Conservation (phyloP, 495 filamentous ascomycete species). For the Podospora bellae-mahoneyi region DNA sequence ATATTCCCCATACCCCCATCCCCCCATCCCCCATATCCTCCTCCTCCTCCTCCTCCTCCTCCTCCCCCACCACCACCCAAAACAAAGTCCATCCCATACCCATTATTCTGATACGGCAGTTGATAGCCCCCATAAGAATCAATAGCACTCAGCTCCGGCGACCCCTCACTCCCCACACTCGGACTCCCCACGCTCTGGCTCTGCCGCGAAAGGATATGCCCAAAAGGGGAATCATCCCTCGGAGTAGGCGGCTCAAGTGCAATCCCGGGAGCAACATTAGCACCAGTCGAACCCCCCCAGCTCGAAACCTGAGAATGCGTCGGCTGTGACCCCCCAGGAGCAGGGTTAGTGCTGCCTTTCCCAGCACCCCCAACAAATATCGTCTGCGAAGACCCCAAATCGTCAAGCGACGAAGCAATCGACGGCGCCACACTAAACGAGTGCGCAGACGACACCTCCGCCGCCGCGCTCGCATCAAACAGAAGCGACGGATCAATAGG, state of each 20-base stretch:
- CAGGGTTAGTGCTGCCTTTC: too few relatives aligned
- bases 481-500: constrained; percentile 31
- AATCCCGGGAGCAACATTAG: background rate
- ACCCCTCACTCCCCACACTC: background rate
- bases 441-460: constrained; percentile 23
- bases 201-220: background rate
- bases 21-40: background rate
- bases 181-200: background rate
- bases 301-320: background rate
- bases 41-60: too few relatives aligned
- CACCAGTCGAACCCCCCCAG: constrained; percentile 1
- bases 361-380: constrained; percentile 21
- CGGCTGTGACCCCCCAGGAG: background rate
- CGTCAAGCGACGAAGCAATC: constrained; percentile 28
- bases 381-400: constrained; percentile 17
- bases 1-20: background rate
- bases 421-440: constrained; percentile 27
- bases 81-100: background rate
- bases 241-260: constrained; percentile 23
- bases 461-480: constrained; percentile 16
- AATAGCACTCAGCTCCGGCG: background rate
- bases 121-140: constrained; percentile 5
- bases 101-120: background rate
- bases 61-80: background rate
- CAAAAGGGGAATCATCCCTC: constrained; percentile 8